Base-by-base conservation (phyloP, 2,329 filamentous ascomycete genomes). In the Cladosporium sphaerospermum region DNA sequence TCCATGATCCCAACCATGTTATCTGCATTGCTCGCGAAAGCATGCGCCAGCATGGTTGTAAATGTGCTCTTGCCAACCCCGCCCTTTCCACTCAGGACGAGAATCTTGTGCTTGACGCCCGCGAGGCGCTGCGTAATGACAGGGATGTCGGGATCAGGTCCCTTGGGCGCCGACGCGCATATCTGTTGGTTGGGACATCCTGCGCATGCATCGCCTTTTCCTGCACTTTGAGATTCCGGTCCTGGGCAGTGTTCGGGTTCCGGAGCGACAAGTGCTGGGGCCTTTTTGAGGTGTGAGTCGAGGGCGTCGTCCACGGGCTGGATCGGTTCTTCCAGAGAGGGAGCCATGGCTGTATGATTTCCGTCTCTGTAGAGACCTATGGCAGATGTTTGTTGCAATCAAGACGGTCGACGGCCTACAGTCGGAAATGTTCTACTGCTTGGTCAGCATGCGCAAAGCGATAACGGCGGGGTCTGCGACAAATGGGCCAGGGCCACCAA, bases 41-140 rank as follows among this genome's bases (percentile, higher is more conserved):
- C 91, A 67, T 96, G 89, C 2, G 88, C 87, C 14, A 97, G 82
- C 63, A 97, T 82, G 2, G 84, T 86, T 3, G 88, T 92, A 67
- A 97, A 95, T 0, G 93, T 97, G 61, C 87, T 93, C 73, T 99
- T 99, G 7, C 93, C 93, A 1, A 99, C 93, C 44, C 93, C 93
- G 57, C 93, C 93, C 77, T 97, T 99, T 57, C 93, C 93, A 48
- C 86, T 92, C 4, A 99, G 78, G 5, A 99, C 85, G 48, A 99
- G 80, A 54, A 99, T 86, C 72, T 97, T 97, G 75, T 97, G 92
- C 63, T 83, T 83, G 57, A 99, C 87, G 48, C 82, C 82, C 9
- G 84, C 78, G 3, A 99, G 83, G 3, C 92, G 88, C 53, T 85
- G 81, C 13, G 90, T 86, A 63, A 99, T 96, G 60, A 93, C 70